phyloP scores from a whole-genome alignment of 2,329 filamentous ascomycete genomes.

The Fusarium caatingaense region DNA sequence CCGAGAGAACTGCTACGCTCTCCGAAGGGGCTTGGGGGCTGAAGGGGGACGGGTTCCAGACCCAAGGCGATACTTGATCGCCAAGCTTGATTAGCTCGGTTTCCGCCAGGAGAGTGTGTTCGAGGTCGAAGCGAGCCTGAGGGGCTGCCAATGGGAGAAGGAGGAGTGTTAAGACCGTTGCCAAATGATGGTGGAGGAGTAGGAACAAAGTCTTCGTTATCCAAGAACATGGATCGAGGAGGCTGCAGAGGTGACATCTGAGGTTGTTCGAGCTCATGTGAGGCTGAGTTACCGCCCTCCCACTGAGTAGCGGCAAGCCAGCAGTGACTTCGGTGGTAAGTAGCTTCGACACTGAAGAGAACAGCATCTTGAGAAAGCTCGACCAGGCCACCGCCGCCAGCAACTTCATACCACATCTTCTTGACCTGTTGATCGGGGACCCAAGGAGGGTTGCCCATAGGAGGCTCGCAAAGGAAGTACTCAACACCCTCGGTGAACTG shows the following conservation, averaged over 20 bases:
- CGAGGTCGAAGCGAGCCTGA: slow-evolving; percentile 52
- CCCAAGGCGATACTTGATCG: slow-evolving; percentile 59
- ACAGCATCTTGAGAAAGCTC: slow-evolving; percentile 70
- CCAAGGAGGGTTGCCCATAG: slow-evolving; percentile 80
- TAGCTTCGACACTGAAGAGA: slow-evolving; percentile 70
- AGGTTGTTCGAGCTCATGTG: slow-evolving; percentile 46
- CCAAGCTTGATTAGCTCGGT: slow-evolving; percentile 50
- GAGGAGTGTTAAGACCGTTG: slow-evolving; percentile 42
- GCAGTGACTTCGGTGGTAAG: slow-evolving; percentile 68
- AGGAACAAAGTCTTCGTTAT: slow-evolving; percentile 44
- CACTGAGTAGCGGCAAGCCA: slow-evolving; percentile 65
- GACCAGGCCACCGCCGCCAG: slow-evolving; percentile 69
- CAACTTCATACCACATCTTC: slow-evolving; percentile 80
- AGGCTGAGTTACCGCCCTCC: slow-evolving; percentile 50
- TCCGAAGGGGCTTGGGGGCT: slow-evolving; percentile 50
- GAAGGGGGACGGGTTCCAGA: slow-evolving; percentile 56
- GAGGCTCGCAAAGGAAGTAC: slow-evolving; percentile 83
- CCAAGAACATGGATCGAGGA: slow-evolving; percentile 52
- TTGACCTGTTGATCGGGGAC: slow-evolving; percentile 71
- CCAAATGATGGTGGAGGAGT: slow-evolving; percentile 40
- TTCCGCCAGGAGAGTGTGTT: slow-evolving; percentile 54
- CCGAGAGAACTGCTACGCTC: slow-evolving; percentile 53
- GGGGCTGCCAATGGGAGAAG: slow-evolving; percentile 48
- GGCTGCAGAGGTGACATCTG: slow-evolving; percentile 55
- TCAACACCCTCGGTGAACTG: slow-evolving; percentile 78